Percentiles rank a stretch among this genome's conserved stretches.
These are phyloP conservation scores for Hypoxylon sp. DNA, from an alignment of 2,329 filamentous ascomycete genomes.

Conservation along the genomic window DNA sequence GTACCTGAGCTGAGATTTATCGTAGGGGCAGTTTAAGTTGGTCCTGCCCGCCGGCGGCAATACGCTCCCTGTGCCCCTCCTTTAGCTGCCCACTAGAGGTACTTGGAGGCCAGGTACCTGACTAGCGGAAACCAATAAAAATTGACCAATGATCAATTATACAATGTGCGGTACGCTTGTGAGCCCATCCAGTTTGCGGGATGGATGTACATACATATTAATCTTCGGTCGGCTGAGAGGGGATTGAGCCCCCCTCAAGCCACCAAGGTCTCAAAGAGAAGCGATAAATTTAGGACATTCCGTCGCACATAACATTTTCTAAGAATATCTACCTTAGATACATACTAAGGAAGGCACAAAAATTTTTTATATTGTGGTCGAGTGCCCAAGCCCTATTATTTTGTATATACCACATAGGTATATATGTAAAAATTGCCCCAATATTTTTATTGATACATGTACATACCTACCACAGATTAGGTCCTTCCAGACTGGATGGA, in stretches of 20 bases:
- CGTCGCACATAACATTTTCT: neutral
- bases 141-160: slow-evolving; percentile 22
- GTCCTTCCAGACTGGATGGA: too few species aligned
- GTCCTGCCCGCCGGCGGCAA: slow-evolving; percentile 30
- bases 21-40: slow-evolving; percentile 7
- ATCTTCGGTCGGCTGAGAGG: slow-evolving; percentile 3
- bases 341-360: too few species aligned
- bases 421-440: too few species aligned
- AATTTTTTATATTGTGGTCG: too few species aligned
- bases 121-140: slow-evolving; percentile 18
- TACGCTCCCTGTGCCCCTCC: slow-evolving; percentile 30
- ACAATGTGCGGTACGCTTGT: slow-evolving; percentile 22
- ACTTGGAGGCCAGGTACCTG: slow-evolving; percentile 33
- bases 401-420: too few species aligned
- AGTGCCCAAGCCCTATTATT: too few species aligned
- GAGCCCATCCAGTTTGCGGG: slow-evolving; percentile 13
- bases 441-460: too few species aligned
- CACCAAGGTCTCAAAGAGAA: neutral
- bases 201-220: neutral
- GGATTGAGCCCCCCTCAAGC: slow-evolving; percentile 17
- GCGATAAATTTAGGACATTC: slow-evolving; percentile 1
- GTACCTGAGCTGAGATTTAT: slow-evolving; percentile 35
- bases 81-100: slow-evolving; percentile 9
- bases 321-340: neutral
- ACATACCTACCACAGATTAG: too few species aligned